Conservation (phyloP, 305 asterid genomes). For the Fraxinus albicans region DNA sequence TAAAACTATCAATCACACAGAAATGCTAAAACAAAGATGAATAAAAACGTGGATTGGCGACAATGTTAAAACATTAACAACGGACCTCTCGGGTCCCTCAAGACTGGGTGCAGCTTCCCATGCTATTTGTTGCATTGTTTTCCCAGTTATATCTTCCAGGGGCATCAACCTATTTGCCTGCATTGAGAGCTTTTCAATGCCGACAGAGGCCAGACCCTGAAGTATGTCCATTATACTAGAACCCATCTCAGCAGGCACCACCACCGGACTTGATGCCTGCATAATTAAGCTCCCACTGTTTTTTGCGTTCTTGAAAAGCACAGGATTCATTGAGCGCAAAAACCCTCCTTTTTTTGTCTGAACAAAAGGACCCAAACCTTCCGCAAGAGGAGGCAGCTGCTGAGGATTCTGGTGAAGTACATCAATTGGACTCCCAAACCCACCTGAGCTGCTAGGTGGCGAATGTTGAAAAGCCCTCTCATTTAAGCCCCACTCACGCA, state of each 20-base stretch:
- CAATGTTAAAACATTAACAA: neutral
- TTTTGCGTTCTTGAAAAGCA: slow-evolving; percentile 62
- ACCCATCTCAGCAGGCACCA: slow-evolving; percentile 98
- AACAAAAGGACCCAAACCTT: slow-evolving; percentile 82
- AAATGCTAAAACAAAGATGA: neutral
- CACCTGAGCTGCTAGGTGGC: slow-evolving; percentile 49
- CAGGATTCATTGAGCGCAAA: slow-evolving; percentile 86
- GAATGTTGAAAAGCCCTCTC: slow-evolving; percentile 70
- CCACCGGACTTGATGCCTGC: slow-evolving; percentile 97
- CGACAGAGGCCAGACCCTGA: slow-evolving; percentile 85
- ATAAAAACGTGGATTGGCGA: neutral
- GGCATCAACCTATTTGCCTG: slow-evolving; percentile 96
- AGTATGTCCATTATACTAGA: slow-evolving; percentile 81
- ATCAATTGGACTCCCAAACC: slow-evolving; percentile 70
- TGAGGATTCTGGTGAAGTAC: slow-evolving; percentile 52
- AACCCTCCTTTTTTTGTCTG: slow-evolving; percentile 86
- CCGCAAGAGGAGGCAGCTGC: slow-evolving; percentile 73
- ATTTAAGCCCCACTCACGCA: slow-evolving; percentile 81
- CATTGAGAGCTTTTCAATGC: slow-evolving; percentile 94
- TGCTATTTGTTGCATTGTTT: slow-evolving; percentile 78
- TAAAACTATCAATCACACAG: neutral
- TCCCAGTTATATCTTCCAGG: slow-evolving; percentile 85
- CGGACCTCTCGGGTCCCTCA: slow-evolving; percentile 71
- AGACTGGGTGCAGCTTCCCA: slow-evolving; percentile 65
- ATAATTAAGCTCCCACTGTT: slow-evolving; percentile 77